These are phyloP conservation scores for Tubosaeta sp. DNA, from an alignment of 768 basidiomycete species.

Conservation along the genomic window DNA sequence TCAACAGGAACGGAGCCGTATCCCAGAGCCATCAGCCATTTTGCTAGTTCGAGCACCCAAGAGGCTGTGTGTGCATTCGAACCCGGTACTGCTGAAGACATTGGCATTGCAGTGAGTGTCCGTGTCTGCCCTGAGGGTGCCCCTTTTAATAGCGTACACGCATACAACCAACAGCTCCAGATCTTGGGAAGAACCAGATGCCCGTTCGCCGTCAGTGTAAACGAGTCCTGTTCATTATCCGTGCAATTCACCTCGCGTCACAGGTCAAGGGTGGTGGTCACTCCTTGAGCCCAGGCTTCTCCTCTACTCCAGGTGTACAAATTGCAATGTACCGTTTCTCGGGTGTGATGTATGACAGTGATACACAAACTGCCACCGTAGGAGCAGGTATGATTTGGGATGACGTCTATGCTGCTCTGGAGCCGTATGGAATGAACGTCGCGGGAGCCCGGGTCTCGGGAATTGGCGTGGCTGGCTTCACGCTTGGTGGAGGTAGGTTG, in stretches of 20 bases:
- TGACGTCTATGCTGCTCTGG: slow-evolving; percentile 55
- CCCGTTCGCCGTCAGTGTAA: slow-evolving; percentile 48
- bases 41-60: slow-evolving; percentile 46
- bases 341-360: slow-evolving; percentile 39
- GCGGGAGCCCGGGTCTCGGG: slow-evolving; percentile 57
- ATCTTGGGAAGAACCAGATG: slow-evolving; percentile 42
- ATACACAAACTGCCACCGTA: slow-evolving; percentile 37
- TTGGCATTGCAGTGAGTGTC: slow-evolving; percentile 42
- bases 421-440: slow-evolving; percentile 46
- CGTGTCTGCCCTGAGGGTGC: neutral
- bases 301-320: slow-evolving; percentile 57
- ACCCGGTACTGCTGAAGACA: slow-evolving; percentile 52
- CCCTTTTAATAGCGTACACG: neutral
- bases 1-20: slow-evolving; percentile 30
- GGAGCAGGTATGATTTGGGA: slow-evolving; percentile 57
- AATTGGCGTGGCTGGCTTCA: slow-evolving; percentile 57
- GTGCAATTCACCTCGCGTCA: neutral
- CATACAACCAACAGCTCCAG: slow-evolving; percentile 35
- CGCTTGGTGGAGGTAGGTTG: slow-evolving; percentile 50
- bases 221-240: neutral
- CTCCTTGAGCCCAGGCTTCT: slow-evolving; percentile 49
- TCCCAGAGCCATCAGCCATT: slow-evolving; percentile 42
- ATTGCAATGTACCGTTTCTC: slow-evolving; percentile 52
- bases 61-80: slow-evolving; percentile 50
- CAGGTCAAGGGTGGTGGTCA: slow-evolving; percentile 67